These are phyloP conservation scores for Claviceps arundinis DNA, from an alignment of 2,329 filamentous ascomycete genomes.

Conservation along the genomic window DNA sequence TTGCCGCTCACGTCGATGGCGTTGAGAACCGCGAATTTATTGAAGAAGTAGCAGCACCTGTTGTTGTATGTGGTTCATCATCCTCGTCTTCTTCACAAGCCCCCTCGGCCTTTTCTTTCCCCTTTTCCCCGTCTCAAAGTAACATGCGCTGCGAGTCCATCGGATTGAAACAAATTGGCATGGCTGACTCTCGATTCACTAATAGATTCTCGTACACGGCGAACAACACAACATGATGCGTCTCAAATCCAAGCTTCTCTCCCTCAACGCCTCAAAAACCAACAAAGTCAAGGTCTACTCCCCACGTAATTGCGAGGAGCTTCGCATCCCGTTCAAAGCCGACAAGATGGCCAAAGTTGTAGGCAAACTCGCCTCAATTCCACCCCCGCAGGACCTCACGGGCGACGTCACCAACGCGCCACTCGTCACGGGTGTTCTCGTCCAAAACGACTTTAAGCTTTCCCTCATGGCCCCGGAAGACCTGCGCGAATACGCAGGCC, in stretches of 20 bases:
- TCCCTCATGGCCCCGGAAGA: constrained; percentile 96
- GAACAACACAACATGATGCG: constrained; percentile 98
- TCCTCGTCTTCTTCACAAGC: neutral
- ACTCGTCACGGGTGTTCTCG: constrained; percentile 77
- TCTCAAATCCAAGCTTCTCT: constrained; percentile 84
- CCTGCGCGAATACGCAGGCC: constrained; percentile 86
- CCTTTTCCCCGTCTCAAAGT: neutral
- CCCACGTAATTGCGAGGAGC: constrained; percentile 86
- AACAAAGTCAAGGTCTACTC: constrained; percentile 85
- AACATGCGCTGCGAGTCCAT: neutral
- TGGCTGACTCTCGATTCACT: neutral
- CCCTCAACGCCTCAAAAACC: constrained; percentile 72
- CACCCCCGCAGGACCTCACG: constrained; percentile 42
- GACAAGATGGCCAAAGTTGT: constrained; percentile 96
- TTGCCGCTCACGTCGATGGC: constrained; percentile 93
- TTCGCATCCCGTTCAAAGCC: constrained; percentile 86
- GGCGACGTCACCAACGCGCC: constrained; percentile 22
- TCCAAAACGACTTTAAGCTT: constrained; percentile 96
- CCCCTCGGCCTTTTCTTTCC: too few species aligned
- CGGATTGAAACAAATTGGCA: neutral
- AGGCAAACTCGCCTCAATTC: constrained; percentile 74
- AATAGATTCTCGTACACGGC: constrained; percentile 84
- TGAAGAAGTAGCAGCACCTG: constrained; percentile 80
- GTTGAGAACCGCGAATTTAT: constrained; percentile 95
- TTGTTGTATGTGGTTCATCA: constrained; percentile 52